phyloP scores from a whole-genome alignment of 768 basidiomycete species.

The Podaxis sp. region DNA sequence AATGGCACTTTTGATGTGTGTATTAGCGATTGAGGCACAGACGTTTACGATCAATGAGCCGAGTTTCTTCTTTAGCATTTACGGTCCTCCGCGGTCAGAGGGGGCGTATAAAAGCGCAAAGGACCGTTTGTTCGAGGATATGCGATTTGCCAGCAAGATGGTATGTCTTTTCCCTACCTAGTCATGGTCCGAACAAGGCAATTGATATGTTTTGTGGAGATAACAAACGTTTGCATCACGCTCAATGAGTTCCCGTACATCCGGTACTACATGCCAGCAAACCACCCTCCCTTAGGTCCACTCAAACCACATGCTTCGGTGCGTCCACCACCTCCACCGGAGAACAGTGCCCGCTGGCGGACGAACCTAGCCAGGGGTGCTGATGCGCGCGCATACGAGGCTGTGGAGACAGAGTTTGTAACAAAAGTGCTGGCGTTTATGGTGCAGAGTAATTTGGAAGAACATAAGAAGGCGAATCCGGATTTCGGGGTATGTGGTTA shows the following conservation, averaged over 20 bases:
- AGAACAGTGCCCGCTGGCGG: conserved; percentile 70
- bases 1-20: not conserved
- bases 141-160: conserved; percentile 71
- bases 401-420: conserved; percentile 72
- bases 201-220: conserved; percentile 38
- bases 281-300: conserved; percentile 82
- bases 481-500: conserved; percentile 78
- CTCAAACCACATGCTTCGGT: conserved; percentile 68
- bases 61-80: conserved; percentile 83
- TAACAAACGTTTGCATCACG: conserved; percentile 86
- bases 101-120: conserved; percentile 65
- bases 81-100: conserved; percentile 78
- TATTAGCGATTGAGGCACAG: conserved; percentile 79
- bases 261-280: conserved; percentile 85
- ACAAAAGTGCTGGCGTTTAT: conserved; percentile 82
- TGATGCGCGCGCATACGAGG: conserved; percentile 65
- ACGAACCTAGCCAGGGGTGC: conserved; percentile 78
- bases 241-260: conserved; percentile 92
- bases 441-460: conserved; percentile 83
- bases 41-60: conserved; percentile 81
- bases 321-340: conserved; percentile 65
- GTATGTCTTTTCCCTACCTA: conserved; percentile 38
- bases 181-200: not conserved
- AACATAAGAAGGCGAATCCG: conserved; percentile 80
- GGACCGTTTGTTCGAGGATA: conserved; percentile 82